Evolutionary conservation across 169 alveolate genomes (phyloP).

Genomic region (Plasmodium vivax): DNA sequence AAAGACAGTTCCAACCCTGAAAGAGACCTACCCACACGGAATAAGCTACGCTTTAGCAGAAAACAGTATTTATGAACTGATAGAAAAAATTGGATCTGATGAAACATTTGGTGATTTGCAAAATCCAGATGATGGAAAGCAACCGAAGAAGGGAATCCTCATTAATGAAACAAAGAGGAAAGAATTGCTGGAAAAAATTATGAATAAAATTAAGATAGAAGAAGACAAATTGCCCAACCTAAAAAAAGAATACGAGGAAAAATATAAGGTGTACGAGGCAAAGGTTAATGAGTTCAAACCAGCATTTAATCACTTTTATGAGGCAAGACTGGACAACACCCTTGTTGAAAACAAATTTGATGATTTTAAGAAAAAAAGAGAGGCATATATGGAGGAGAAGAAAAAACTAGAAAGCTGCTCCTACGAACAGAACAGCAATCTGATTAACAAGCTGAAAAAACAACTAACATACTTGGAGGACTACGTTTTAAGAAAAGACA

Average conservation of each 20-base stretch:
- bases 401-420: background rate
- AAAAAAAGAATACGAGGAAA: background rate
- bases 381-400: background rate
- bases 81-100: background rate
- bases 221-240: background rate
- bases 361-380: background rate
- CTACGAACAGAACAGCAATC: background rate
- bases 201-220: background rate
- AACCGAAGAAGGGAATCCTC: background rate
- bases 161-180: background rate
- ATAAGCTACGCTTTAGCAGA: slow-evolving; percentile 1
- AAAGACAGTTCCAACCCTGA: background rate
- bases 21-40: slow-evolving; percentile 28
- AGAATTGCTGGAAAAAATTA: background rate
- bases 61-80: background rate
- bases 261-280: background rate
- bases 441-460: slow-evolving; percentile 13
- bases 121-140: background rate
- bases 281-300: background rate
- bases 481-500: slow-evolving; percentile 10
- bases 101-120: slow-evolving; percentile 15
- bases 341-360: background rate
- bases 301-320: background rate
- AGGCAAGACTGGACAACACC: background rate
- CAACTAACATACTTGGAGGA: slow-evolving; percentile 26